phyloP scores from a whole-genome alignment of 345 rosid species.

The Eucalyptus sp. region DNA sequence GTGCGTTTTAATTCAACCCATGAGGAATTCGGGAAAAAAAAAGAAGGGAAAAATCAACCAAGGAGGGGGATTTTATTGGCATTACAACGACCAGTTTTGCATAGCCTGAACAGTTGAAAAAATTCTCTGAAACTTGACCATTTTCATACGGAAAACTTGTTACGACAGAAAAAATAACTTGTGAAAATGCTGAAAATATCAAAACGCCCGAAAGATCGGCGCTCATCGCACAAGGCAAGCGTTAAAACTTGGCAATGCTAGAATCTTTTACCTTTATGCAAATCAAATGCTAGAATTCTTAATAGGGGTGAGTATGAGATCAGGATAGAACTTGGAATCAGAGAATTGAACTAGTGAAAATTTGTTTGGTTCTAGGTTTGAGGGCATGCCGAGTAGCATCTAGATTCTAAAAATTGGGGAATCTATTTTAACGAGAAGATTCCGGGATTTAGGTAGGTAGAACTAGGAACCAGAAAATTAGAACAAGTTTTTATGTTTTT shows the following conservation, averaged over 20 bases:
- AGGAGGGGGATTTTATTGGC: background rate
- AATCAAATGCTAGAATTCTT: background rate
- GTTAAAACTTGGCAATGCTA: background rate
- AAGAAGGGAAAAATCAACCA: background rate
- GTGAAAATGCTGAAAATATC: background rate
- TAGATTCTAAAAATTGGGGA: background rate
- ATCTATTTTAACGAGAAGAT: too few relatives aligned
- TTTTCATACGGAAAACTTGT: background rate
- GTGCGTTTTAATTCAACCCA: background rate
- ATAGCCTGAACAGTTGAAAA: background rate
- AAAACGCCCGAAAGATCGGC: background rate
- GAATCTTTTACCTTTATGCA: background rate
- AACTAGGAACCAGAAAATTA: accelerated
- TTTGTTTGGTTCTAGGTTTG: accelerated
- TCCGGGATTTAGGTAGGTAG: accelerated
- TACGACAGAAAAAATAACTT: background rate
- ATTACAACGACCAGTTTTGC: background rate
- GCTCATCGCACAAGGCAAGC: background rate
- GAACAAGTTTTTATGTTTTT: background rate
- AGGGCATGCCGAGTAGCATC: background rate
- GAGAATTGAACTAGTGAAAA: too few relatives aligned
- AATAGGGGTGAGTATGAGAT: background rate
- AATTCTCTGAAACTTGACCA: background rate
- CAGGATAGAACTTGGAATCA: accelerated
- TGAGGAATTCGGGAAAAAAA: background rate